Conservation (phyloP, 2,329 filamentous ascomycete genomes). For the Microcyclospora pomicola region DNA sequence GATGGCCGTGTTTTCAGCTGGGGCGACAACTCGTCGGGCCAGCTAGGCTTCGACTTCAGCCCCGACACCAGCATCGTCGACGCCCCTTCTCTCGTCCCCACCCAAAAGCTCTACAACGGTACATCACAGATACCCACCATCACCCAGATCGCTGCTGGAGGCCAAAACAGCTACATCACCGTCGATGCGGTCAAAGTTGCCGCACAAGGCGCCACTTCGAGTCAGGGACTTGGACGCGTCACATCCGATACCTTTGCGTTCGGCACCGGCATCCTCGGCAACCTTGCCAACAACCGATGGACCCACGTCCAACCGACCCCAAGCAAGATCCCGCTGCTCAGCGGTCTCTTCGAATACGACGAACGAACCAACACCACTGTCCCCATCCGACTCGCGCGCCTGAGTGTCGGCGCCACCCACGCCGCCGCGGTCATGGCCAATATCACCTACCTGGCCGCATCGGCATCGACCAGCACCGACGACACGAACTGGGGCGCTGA, state of each 20-base stretch:
- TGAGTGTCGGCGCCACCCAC: slow-evolving; percentile 70
- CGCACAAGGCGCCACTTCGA: slow-evolving; percentile 19
- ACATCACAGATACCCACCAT: slow-evolving; percentile 51
- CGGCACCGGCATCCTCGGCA: slow-evolving; percentile 72
- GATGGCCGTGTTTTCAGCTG: slow-evolving; percentile 71
- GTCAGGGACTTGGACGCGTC: slow-evolving; percentile 37
- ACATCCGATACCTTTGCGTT: slow-evolving; percentile 75
- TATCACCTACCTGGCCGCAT: slow-evolving; percentile 42
- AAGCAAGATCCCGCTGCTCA: slow-evolving; percentile 69
- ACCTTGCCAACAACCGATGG: slow-evolving; percentile 76
- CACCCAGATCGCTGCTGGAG: slow-evolving; percentile 71
- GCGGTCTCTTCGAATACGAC: slow-evolving; percentile 75
- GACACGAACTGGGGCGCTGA: slow-evolving; percentile 83
- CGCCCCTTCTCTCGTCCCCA: slow-evolving; percentile 54
- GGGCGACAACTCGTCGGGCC: slow-evolving; percentile 83
- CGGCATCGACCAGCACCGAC: slow-evolving; percentile 37
- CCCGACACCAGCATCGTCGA: slow-evolving; percentile 50
- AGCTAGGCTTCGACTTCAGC: slow-evolving; percentile 68
- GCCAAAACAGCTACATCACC: slow-evolving; percentile 74
- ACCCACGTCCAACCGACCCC: slow-evolving; percentile 70
- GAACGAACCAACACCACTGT: slow-evolving; percentile 53
- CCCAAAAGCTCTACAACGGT: slow-evolving; percentile 58
- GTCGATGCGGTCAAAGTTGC: slow-evolving; percentile 58
- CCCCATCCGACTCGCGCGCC: slow-evolving; percentile 61
- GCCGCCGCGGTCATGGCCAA: slow-evolving; percentile 74